phyloP scores from a whole-genome alignment of 139 green algal genomes.

The Chlamydomonas schloesseri region DNA sequence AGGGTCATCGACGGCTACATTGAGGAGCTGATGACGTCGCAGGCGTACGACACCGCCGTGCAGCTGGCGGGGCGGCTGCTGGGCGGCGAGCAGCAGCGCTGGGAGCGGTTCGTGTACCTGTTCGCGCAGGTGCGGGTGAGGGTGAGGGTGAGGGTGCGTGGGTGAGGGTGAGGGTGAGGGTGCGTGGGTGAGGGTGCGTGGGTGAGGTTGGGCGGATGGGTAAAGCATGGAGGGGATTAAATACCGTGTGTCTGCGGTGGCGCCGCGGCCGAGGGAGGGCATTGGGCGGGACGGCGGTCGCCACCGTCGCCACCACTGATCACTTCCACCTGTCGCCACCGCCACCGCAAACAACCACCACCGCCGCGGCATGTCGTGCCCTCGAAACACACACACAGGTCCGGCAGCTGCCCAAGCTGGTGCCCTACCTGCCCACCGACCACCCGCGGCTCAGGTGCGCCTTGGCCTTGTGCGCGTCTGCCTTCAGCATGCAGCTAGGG shows the following conservation, averaged over 20 bases:
- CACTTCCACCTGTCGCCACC: no score
- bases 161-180: no score
- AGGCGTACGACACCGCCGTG: slow-evolving; percentile 49
- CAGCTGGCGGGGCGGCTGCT: slow-evolving; percentile 67
- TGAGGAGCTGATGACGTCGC: slow-evolving; percentile 46
- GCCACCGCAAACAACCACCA: no score
- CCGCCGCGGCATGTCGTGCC: no score
- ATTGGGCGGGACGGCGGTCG: no score
- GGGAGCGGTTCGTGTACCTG: slow-evolving; percentile 66
- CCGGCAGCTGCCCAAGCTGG: slow-evolving; percentile 84
- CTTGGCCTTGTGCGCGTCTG: no score
- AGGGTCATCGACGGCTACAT: slow-evolving; percentile 52
- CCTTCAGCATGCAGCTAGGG: no score
- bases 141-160: slow-evolving; percentile 32
- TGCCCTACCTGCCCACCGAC: slow-evolving; percentile 80
- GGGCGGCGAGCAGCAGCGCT: slow-evolving; percentile 34
- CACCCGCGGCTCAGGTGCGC: slow-evolving; percentile 68
- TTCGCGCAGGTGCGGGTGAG: slow-evolving; percentile 68
- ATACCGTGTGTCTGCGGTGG: no score
- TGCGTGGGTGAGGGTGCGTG: slow-evolving; percentile 38
- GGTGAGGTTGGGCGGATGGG: no score
- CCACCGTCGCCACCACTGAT: no score
- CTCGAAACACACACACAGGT: slow-evolving; percentile 50
- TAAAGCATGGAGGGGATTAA: no score
- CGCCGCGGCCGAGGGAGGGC: no score